These are phyloP conservation scores for Fusarium drepaniforme DNA, from an alignment of 2,329 filamentous ascomycete genomes.

Conservation along the genomic window DNA sequence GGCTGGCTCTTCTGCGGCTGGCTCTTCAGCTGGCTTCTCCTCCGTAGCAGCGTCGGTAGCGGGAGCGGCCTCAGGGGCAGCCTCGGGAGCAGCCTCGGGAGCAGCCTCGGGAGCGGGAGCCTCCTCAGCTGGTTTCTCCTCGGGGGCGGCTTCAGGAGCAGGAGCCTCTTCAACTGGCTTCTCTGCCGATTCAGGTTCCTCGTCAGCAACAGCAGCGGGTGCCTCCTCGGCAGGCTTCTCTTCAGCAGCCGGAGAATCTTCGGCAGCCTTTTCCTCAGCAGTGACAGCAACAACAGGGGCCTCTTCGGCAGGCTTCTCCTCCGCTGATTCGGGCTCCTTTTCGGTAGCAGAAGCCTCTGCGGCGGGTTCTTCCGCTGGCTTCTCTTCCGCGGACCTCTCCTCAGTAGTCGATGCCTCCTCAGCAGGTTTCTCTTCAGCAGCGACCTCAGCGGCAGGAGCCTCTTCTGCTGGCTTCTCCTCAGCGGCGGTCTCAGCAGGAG, in stretches of 20 bases:
- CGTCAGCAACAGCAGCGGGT: neutral
- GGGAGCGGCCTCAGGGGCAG: no score
- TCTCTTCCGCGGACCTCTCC: neutral
- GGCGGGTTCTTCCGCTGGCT: neutral
- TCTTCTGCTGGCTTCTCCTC: constrained; percentile 9
- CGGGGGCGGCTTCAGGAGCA: neutral
- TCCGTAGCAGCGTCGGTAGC: no score
- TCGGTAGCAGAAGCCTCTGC: constrained; percentile 5
- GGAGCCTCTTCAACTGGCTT: neutral
- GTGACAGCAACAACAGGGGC: neutral
- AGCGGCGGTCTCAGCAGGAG: neutral
- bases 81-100: no score
- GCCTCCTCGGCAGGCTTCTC: constrained; percentile 2
- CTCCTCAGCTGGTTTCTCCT: constrained; percentile 11
- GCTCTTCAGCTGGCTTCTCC: no score
- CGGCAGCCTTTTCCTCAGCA: neutral
- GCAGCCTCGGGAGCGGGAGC: no score
- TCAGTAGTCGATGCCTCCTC: neutral
- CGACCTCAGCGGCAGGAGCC: neutral
- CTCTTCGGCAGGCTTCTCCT: constrained; percentile 12
- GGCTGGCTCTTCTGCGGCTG: no score
- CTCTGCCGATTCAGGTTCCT: neutral
- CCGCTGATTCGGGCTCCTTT: neutral
- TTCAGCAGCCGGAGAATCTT: neutral
- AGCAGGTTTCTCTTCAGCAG: neutral